These are phyloP conservation scores for Geotrichum phurueaensis DNA, from an alignment of 1,139 yeast genomes.

Conservation along the genomic window DNA sequence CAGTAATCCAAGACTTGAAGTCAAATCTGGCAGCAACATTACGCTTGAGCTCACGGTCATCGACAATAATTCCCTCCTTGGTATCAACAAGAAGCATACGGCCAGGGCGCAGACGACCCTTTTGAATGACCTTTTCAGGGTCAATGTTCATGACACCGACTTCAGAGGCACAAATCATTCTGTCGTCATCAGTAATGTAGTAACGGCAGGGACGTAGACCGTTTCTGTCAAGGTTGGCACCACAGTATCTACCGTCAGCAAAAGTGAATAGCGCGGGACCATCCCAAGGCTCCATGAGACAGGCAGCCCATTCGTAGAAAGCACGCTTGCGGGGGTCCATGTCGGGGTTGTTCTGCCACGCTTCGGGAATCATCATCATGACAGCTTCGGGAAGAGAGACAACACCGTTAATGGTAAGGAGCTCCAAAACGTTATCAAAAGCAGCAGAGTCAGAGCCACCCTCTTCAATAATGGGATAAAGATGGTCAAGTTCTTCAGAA, in stretches of 20 bases:
- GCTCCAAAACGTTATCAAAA: constrained; percentile 88
- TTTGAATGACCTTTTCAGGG: constrained; percentile 73
- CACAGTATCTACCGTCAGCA: constrained; percentile 96
- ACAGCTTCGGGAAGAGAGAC: constrained; percentile 93
- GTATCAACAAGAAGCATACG: constrained; percentile 95
- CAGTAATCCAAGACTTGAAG: constrained; percentile 88
- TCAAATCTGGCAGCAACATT: constrained; percentile 81
- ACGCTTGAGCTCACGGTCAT: constrained; percentile 79
- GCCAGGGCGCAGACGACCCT: constrained; percentile 95
- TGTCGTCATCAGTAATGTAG: constrained; percentile 88
- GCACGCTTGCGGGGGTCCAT: constrained; percentile 92
- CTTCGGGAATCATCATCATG: constrained; percentile 96
- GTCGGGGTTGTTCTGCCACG: constrained; percentile 83
- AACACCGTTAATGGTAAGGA: constrained; percentile 86
- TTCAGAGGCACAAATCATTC: constrained; percentile 96
- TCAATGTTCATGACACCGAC: constrained; percentile 93
- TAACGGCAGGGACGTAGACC: constrained; percentile 98
- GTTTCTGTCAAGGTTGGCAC: constrained; percentile 95
- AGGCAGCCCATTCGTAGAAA: constrained; percentile 98
- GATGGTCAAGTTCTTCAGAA: constrained; percentile 84
- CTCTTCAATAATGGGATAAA: constrained; percentile 94
- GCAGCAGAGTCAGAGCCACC: constrained; percentile 99
- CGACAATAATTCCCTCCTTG: constrained; percentile 85
- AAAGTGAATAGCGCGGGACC: constrained; percentile 97
- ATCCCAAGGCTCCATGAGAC: constrained; percentile 99